phyloP scores from a whole-genome alignment of 2,329 filamentous ascomycete species.

The Colletotrichum destructivum region DNA sequence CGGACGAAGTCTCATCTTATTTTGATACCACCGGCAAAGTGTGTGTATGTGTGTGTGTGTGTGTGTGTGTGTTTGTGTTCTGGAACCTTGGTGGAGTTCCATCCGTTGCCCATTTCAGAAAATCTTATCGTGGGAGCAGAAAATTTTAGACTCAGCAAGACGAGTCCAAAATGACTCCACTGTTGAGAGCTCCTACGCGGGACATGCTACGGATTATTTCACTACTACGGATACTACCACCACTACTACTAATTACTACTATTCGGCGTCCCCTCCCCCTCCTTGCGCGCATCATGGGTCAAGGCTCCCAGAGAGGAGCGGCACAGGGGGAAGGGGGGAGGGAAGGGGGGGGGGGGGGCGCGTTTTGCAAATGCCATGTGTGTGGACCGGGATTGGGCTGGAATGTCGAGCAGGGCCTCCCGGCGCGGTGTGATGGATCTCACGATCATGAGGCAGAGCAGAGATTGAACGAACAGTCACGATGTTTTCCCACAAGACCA shows the following conservation, averaged over 20 bases:
- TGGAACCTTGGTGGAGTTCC: background rate
- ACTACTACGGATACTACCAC: no score
- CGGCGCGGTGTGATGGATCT: conserved; percentile 1
- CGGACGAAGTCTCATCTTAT: conserved; percentile 31
- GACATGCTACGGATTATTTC: background rate
- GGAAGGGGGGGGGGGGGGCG: no score
- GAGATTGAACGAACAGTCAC: conserved; percentile 4
- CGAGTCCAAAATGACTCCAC: conserved; percentile 8
- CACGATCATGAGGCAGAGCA: conserved; percentile 22
- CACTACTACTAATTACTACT: no score
- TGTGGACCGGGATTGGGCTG: conserved; percentile 7
- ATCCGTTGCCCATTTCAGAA: background rate
- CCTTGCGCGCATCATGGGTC: conserved; percentile 32
- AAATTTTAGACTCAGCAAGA: conserved; percentile 1
- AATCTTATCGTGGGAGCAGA: conserved; percentile 1
- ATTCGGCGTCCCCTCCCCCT: background rate
- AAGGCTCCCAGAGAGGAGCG: background rate
- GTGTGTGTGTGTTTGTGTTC: background rate
- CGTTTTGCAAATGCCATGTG: conserved; percentile 3
- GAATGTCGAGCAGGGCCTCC: background rate
- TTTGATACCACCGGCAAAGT: background rate
- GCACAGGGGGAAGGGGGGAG: background rate
- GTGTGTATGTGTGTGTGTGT: no score
- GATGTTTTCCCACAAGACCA: background rate
- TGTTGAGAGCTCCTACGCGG: conserved; percentile 1